phyloP scores from a whole-genome alignment of 2,329 filamentous ascomycete genomes.

The Xylariomycetidae sp. region DNA sequence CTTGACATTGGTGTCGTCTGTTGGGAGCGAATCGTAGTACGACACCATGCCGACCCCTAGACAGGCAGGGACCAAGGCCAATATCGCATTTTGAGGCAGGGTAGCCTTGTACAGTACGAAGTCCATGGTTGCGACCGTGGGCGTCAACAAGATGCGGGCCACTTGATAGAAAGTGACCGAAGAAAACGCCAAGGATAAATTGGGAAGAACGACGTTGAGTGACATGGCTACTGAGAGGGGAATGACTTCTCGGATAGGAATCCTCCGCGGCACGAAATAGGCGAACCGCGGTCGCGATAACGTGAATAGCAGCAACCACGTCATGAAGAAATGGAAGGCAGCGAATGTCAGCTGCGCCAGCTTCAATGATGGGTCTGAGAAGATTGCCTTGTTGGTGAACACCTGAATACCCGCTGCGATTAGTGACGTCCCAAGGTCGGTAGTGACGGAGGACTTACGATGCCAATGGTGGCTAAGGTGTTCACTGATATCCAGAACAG shows the following conservation, averaged over 20 bases:
- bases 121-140: constrained; percentile 59
- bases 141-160: constrained; percentile 60
- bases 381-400: constrained; percentile 66
- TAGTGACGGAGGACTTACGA: constrained; percentile 36
- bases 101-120: constrained; percentile 52
- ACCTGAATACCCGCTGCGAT: constrained; percentile 37
- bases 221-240: constrained; percentile 63
- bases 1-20: constrained; percentile 40
- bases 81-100: constrained; percentile 47
- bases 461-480: constrained; percentile 56
- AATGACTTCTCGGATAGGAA: constrained; percentile 49
- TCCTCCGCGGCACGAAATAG: constrained; percentile 53
- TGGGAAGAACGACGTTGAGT: constrained; percentile 63
- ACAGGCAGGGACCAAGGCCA: constrained; percentile 56
- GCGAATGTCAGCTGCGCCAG: constrained; percentile 61
- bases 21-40: constrained; percentile 59
- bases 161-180: constrained; percentile 67
- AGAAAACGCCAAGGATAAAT: constrained; percentile 61
- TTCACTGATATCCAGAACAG: constrained; percentile 55
- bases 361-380: constrained; percentile 55
- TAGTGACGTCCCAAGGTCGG: constrained; percentile 1
- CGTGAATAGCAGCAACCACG: constrained; percentile 55
- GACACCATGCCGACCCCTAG: constrained; percentile 59
- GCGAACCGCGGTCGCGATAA: constrained; percentile 52
- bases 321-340: constrained; percentile 62